Evolutionary conservation across 352 stramenopile genomes (phyloP), one percentile per base, ranked within the genome.

Genomic region (Pythium plurisporium): DNA sequence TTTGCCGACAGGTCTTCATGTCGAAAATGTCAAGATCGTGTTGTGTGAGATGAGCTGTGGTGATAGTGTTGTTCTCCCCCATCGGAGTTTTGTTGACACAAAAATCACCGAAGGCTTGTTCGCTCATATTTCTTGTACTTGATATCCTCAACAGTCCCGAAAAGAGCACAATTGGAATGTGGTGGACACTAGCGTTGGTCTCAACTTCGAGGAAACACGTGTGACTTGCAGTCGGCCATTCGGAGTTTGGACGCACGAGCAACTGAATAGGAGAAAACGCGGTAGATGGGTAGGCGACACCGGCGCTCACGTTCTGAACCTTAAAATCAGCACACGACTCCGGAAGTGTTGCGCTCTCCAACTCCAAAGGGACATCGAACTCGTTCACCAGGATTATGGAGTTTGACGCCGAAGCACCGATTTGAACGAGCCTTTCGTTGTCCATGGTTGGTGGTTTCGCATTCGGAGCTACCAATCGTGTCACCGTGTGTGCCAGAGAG

Each of bases 1-100:
- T 33, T 7, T 67, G 70, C 10, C 76, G 64, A 42, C 76, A 89
- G 27, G 60, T 19, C n/a, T 66, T 72, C n/a, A 19, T 25, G 40
- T 15, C n/a, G n/a, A n/a, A n/a, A n/a, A n/a, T n/a, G n/a, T n/a
- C n/a, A n/a, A n/a, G n/a, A n/a, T n/a, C n/a, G n/a, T n/a, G n/a
- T n/a, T n/a, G n/a, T n/a, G n/a, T n/a, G n/a, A n/a, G n/a, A n/a
- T n/a, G n/a, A n/a, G n/a, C n/a, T n/a, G n/a, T n/a, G n/a, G n/a
- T n/a, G n/a, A n/a, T n/a, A n/a, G n/a, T n/a, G n/a, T n/a, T n/a
- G n/a, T n/a, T n/a, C n/a, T n/a, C n/a, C n/a, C n/a, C n/a, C n/a
- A n/a, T n/a, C n/a, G n/a, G n/a, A n/a, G n/a, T n/a, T n/a, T n/a
- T n/a, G n/a, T n/a, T n/a, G n/a, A n/a, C n/a, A n/a, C n/a, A n/a